Base-by-base conservation (phyloP, 805 yeast species). In the Ogataea philodendri region DNA sequence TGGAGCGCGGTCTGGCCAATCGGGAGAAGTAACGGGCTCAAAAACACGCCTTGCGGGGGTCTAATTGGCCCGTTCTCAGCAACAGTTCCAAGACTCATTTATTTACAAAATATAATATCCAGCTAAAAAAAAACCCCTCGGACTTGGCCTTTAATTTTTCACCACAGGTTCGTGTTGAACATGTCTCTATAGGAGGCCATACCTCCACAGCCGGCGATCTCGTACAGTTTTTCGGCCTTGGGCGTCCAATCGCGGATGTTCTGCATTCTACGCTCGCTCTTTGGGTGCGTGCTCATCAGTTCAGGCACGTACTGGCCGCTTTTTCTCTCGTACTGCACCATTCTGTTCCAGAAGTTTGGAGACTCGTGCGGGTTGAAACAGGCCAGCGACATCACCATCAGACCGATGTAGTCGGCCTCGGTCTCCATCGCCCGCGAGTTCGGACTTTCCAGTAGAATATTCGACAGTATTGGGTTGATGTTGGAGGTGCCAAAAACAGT, bases 341-440 rank as follows among this genome's bases (percentile, higher is more conserved):
- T 89, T 37, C 96, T 70, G 35, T 70, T 59, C 99, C 99, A 93
- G 39, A 93, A 71, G 8, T 63, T 64, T 1, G 82, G 75, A 0
- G 96, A 83, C 47, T 80, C 86, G 11, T 63, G 62, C 5, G 96
- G 88, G 45, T 89, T 65, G 59, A 71, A 93, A 57, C 99, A 93
- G 30, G 95, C 95, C 41, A 78, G 67, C 2, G 96, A 76, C 96
- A 90, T 85, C 47, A 90, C 69, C 78, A 87, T 82, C 42, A 93
- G 65, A 0, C 99, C 99, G 19, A 93, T 89, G 51, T 81, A 81
- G 60, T 93, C 98, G 0, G 98, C 97, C 59, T 93, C 98, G 1
- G 87, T 73, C 60, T 93, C 99, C 96, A 87, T 87, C 41, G 77
- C 86, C 51, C 99, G 69, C 1, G 95, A 84, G 0, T 94, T 84